A percentile compares a stretch with the other conserved stretches of the same genome.
These are phyloP conservation scores for Eimeria mitis DNA, from an alignment of 169 alveolate species.

Conservation along the genomic window DNA sequence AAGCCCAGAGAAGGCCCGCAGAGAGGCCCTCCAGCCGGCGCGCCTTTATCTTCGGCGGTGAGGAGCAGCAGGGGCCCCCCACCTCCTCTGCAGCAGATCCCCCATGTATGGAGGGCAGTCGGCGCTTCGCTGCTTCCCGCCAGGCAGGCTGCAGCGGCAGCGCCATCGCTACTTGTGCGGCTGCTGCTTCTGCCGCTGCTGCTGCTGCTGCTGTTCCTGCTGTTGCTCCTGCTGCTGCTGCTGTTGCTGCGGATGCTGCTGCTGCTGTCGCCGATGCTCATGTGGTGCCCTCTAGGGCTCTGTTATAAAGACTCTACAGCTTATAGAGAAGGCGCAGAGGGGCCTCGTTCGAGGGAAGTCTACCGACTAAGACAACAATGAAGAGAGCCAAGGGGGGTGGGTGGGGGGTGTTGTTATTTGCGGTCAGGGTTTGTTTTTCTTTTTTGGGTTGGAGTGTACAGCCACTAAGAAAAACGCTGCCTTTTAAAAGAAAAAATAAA, in stretches of 20 bases:
- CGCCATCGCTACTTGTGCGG: conserved; percentile 59
- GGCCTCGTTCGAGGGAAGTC: neutral
- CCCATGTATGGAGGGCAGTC: conserved; percentile 36
- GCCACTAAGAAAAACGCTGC: neutral
- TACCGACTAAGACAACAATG: conserved; percentile 30
- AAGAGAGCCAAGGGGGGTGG: conserved; percentile 17
- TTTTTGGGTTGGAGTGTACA: neutral
- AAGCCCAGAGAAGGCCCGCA: neutral
- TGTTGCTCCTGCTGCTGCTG: neutral
- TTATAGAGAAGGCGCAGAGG: neutral
- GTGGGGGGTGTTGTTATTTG: conserved; percentile 7
- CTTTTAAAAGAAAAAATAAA: conserved; percentile 28
- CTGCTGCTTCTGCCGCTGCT: conserved; percentile 10
- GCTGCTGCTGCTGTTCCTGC: neutral
- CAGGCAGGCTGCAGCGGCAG: conserved; percentile 73
- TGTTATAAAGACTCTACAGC: conserved; percentile 10
- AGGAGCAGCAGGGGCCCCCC: conserved; percentile 20
- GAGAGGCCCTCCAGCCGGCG: conserved; percentile 57
- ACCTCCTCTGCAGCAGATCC: neutral
- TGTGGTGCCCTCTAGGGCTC: conserved; percentile 2
- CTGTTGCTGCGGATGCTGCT: neutral
- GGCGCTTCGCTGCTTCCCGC: conserved; percentile 68
- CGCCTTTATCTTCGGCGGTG: conserved; percentile 62
- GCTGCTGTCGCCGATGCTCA: conserved; percentile 1
- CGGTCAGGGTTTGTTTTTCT: neutral